Conservation (phyloP, 768 basidiomycete genomes). For the Panaeolus cyanescens region DNA sequence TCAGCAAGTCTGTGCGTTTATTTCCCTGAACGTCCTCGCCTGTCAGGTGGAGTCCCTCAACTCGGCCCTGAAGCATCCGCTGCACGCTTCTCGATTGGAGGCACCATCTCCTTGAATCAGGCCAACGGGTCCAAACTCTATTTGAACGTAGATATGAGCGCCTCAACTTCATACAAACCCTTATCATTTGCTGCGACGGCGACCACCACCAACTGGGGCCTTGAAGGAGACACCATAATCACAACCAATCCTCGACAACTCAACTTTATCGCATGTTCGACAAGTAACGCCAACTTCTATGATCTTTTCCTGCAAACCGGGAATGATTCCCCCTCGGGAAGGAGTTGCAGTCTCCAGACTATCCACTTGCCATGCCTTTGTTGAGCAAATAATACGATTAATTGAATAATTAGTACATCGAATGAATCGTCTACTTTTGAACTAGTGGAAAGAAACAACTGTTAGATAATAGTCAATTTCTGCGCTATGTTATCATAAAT, state of each 20-base stretch:
- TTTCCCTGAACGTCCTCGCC: background rate
- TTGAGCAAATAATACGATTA: slow-evolving; percentile 14
- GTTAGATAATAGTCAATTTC: background rate
- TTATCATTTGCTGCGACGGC: slow-evolving; percentile 47
- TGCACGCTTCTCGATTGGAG: slow-evolving; percentile 51
- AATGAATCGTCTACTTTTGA: background rate
- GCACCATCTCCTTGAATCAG: slow-evolving; percentile 46
- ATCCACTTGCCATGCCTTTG: slow-evolving; percentile 48
- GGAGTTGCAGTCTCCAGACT: slow-evolving; percentile 38
- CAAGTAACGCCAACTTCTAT: slow-evolving; percentile 41
- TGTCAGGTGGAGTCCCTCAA: slow-evolving; percentile 46
- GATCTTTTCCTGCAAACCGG: slow-evolving; percentile 52
- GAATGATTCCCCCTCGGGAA: slow-evolving; percentile 45
- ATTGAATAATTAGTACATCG: background rate
- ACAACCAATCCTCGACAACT: slow-evolving; percentile 51
- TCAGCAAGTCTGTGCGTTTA: background rate
- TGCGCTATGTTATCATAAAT: background rate
- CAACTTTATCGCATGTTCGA: slow-evolving; percentile 56
- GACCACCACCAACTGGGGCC: slow-evolving; percentile 54
- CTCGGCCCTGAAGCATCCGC: slow-evolving; percentile 55
- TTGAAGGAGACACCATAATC: slow-evolving; percentile 63
- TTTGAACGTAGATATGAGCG: slow-evolving; percentile 47
- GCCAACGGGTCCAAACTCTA: slow-evolving; percentile 43
- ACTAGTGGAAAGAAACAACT: background rate
- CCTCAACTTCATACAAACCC: slow-evolving; percentile 48